A percentile compares a stretch with the other conserved stretches of the same genome.
phyloP scores from a whole-genome alignment of 1,139 yeast genomes.

The Wickerhamomyces sp. region DNA sequence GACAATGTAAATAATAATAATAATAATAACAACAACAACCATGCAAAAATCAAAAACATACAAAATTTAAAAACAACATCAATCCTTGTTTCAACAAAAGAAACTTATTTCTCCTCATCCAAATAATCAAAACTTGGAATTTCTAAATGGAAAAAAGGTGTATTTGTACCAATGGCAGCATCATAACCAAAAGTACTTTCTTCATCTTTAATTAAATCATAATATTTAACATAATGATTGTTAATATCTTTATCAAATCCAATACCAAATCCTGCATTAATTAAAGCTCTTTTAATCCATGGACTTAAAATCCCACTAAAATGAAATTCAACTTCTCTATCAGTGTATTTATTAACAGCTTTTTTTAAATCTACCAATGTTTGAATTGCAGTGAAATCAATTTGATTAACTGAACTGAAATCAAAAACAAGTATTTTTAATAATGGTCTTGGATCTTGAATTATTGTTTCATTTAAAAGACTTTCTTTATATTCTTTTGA shows the following conservation, averaged over 20 bases:
- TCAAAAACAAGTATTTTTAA: slow-evolving; percentile 74
- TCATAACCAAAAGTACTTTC: slow-evolving; percentile 22
- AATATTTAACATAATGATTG: slow-evolving; percentile 24
- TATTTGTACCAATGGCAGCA: slow-evolving; percentile 62
- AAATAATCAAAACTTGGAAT: slow-evolving; percentile 61
- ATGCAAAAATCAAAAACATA: too few species aligned
- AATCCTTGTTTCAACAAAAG: too few species aligned
- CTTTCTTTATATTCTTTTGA: slow-evolving; percentile 10
- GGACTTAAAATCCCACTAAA: slow-evolving; percentile 81
- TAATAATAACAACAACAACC: neutral
- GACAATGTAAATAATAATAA: too few species aligned
- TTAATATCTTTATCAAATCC: slow-evolving; percentile 31
- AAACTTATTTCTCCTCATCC: slow-evolving; percentile 16
- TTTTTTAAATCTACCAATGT: slow-evolving; percentile 71
- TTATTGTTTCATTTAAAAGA: slow-evolving; percentile 6
- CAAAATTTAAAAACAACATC: too few species aligned
- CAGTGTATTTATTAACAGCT: slow-evolving; percentile 69
- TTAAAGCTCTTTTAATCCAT: slow-evolving; percentile 77
- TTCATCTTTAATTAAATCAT: slow-evolving; percentile 26
- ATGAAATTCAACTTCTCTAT: slow-evolving; percentile 83
- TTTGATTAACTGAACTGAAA: slow-evolving; percentile 67
- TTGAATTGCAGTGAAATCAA: slow-evolving; percentile 80
- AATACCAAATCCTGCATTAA: slow-evolving; percentile 77
- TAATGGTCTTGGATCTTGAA: slow-evolving; percentile 54
- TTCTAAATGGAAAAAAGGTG: slow-evolving; percentile 85